Percentiles rank a stretch among this genome's conserved stretches.
Evolutionary conservation across 1,284 basidiomycete genomes (phyloP).

Genomic region (Taiwanofungus camphoratus): DNA sequence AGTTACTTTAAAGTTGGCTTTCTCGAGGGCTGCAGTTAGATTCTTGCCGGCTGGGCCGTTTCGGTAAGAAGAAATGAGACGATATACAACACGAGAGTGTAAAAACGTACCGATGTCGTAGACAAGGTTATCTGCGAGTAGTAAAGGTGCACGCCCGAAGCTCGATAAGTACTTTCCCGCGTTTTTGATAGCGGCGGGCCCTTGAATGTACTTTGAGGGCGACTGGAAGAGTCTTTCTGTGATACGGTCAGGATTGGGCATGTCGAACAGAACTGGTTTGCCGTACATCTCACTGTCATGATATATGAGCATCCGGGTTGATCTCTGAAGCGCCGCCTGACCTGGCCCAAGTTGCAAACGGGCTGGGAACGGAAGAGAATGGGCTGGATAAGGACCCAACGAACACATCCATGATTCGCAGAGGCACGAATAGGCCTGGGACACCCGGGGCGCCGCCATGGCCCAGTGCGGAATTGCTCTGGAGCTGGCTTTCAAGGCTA

Average conservation of each 20-base stretch:
- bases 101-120: slow-evolving; percentile 26
- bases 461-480: too few species aligned
- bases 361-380: too few species aligned
- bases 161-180: slow-evolving; percentile 26
- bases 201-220: slow-evolving; percentile 33
- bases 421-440: too few species aligned
- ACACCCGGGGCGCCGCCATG: too few species aligned
- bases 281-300: too few species aligned
- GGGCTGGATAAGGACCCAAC: too few species aligned
- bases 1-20: slow-evolving; percentile 24
- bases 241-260: slow-evolving; percentile 29
- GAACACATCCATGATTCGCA: too few species aligned
- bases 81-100: not conserved
- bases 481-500: too few species aligned
- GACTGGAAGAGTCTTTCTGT: slow-evolving; percentile 31
- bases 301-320: too few species aligned
- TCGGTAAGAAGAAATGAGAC: not conserved
- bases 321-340: too few species aligned
- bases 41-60: slow-evolving; percentile 23
- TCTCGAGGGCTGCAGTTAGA: slow-evolving; percentile 23
- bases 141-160: slow-evolving; percentile 25
- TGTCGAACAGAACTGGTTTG: too few species aligned
- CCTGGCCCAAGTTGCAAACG: too few species aligned
- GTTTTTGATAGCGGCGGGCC: slow-evolving; percentile 30
- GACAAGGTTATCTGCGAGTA: slow-evolving; percentile 28